phyloP scores from a whole-genome alignment of 129 eudicot genomes.

The Centella asiatica region DNA sequence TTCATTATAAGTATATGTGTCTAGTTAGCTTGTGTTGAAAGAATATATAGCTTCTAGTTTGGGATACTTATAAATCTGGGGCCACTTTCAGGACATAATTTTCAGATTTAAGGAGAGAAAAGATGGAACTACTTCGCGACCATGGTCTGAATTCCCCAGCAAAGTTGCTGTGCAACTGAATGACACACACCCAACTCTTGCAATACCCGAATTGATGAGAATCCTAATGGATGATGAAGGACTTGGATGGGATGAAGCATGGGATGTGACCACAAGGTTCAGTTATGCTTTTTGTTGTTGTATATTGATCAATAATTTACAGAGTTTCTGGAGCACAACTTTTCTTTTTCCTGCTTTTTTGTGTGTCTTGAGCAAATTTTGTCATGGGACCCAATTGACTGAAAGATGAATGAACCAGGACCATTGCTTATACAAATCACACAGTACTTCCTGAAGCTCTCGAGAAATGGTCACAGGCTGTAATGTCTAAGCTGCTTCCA shows the following conservation, averaged over 20 bases:
- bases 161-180: constrained; percentile 97
- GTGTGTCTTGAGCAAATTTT: not conserved
- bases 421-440: constrained; percentile 96
- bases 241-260: constrained; percentile 99
- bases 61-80: constrained; percentile 8
- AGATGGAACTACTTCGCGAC: constrained; percentile 36
- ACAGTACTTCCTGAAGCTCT: constrained; percentile 98
- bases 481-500: constrained; percentile 98
- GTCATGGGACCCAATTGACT: constrained; percentile 11
- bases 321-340: not conserved
- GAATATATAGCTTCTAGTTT: not conserved
- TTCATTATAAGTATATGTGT: not conserved
- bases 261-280: constrained; percentile 91
- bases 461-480: constrained; percentile 96
- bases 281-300: constrained; percentile 6
- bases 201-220: constrained; percentile 97
- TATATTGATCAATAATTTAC: not conserved
- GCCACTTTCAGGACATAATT: constrained; percentile 71
- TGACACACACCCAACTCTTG: constrained; percentile 98
- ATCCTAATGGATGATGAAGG: constrained; percentile 97
- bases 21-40: not conserved
- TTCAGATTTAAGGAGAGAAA: constrained; percentile 86
- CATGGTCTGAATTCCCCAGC: constrained; percentile 85
- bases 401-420: constrained; percentile 38
- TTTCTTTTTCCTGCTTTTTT: constrained; percentile 6